These are phyloP conservation scores for Cylindrotheca closterium DNA, from an alignment of 108 stramenopile genomes.

Conservation along the genomic window DNA sequence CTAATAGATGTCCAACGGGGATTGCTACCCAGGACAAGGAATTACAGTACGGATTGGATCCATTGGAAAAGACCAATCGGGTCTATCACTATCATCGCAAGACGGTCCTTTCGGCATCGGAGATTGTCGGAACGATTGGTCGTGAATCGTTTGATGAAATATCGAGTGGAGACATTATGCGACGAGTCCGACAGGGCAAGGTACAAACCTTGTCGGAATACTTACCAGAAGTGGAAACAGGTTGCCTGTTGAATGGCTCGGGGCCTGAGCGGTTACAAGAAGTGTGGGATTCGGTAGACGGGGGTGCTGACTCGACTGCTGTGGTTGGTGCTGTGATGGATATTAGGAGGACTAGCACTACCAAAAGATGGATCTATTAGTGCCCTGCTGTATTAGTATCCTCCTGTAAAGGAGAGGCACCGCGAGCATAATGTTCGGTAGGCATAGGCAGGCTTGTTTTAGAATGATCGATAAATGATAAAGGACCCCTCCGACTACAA, in stretches of 20 bases:
- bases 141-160: constrained; percentile 35
- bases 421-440: too few species aligned
- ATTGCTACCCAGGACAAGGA: constrained; percentile 77
- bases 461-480: too few species aligned
- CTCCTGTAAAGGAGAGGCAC: too few species aligned
- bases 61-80: constrained; percentile 49
- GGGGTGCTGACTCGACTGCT: too few species aligned
- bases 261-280: constrained; percentile 38
- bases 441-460: too few species aligned
- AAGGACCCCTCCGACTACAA: too few species aligned
- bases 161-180: constrained; percentile 33
- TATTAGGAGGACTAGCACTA: too few species aligned
- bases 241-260: constrained; percentile 35
- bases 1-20: constrained; percentile 90
- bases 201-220: constrained; percentile 44
- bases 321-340: too few species aligned
- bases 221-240: constrained; percentile 44
- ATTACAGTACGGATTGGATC: constrained; percentile 62
- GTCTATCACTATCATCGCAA: constrained; percentile 72
- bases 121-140: constrained; percentile 79
- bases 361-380: too few species aligned
- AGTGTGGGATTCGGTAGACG: constrained; percentile 32
- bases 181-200: constrained; percentile 36
- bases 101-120: constrained; percentile 67
- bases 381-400: too few species aligned